Base-by-base conservation (phyloP, 2,329 filamentous ascomycete genomes). In the Arthrobotrys entomopaga region DNA sequence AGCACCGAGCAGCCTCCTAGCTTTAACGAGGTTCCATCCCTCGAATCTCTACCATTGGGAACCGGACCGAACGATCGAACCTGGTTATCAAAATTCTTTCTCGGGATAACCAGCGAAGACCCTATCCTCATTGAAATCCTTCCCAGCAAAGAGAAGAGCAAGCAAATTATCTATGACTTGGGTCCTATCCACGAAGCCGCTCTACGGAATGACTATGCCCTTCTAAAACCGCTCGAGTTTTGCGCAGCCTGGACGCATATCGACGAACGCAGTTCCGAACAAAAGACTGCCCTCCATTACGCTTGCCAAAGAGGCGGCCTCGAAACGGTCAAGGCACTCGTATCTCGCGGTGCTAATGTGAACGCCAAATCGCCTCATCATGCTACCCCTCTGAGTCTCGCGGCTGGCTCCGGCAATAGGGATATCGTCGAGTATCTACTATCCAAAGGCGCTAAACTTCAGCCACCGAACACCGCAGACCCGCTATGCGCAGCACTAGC, bases 241-340 rank as follows among this genome's bases (percentile, higher is more conserved):
- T 63, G 57, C 16, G 56, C 29, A 3, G 69, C 61, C 8, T 73
- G 42, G 48, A 73, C 61, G 6, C 63, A 65, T 26, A 58, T 73
- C 6, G 69, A 73, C 42, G 69, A 73, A 49, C 69, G 63, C 26
- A 67, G 64, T 13, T 60, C 64, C 7, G 49, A 60, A 26, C 64
- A 66, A 61, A 65, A 73, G 53, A 75, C 71, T 1, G 71, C 71
- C 3, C 59, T 75, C 4, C 71, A 75, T 64, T 67, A 63, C 52
- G 63, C 71, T 10, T 75, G 64, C 22, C 64, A 75, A 43, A 75
- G 69, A n/a, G 71, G 71, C 3, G 60, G 53, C 50, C 24, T 75
- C 24, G 71, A 69, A 16, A 69, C 53, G 16, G 71, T 63, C 3
- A 69, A 75, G 16, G 64, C 43, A 2, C 71, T 75, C 19, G 26